A percentile compares a stretch with the other conserved stretches of the same genome.
Conservation (phyloP, 2,329 filamentous ascomycete species). For the Xylaria sp. region DNA sequence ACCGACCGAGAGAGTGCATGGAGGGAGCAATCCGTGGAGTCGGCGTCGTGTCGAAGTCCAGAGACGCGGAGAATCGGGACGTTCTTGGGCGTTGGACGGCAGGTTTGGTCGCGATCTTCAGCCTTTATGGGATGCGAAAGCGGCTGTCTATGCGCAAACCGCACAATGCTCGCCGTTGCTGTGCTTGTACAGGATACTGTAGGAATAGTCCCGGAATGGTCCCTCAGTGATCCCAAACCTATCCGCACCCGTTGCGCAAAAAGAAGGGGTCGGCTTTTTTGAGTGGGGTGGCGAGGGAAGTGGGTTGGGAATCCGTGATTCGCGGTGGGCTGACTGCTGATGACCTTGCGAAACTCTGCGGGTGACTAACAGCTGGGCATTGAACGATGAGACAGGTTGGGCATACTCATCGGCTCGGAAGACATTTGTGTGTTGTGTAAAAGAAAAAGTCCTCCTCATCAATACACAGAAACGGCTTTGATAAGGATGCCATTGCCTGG, state of each 20-base stretch:
- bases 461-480: too few species aligned
- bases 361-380: background rate
- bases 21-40: background rate
- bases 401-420: too few species aligned
- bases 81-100: background rate
- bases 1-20: constrained; percentile 15
- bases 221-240: too few species aligned
- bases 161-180: background rate
- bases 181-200: too few species aligned
- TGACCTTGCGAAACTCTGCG: background rate
- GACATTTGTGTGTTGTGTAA: too few species aligned
- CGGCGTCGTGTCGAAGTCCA: background rate
- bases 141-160: background rate
- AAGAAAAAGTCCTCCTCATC: too few species aligned
- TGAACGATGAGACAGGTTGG: too few species aligned
- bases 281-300: background rate
- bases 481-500: too few species aligned
- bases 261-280: background rate
- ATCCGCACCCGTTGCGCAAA: constrained; percentile 4
- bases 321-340: background rate
- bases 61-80: background rate
- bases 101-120: background rate
- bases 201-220: too few species aligned
- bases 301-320: background rate
- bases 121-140: background rate